These are phyloP conservation scores for Hymenoscyphus fructigenus DNA, from an alignment of 2,329 filamentous ascomycete genomes.

Conservation along the genomic window DNA sequence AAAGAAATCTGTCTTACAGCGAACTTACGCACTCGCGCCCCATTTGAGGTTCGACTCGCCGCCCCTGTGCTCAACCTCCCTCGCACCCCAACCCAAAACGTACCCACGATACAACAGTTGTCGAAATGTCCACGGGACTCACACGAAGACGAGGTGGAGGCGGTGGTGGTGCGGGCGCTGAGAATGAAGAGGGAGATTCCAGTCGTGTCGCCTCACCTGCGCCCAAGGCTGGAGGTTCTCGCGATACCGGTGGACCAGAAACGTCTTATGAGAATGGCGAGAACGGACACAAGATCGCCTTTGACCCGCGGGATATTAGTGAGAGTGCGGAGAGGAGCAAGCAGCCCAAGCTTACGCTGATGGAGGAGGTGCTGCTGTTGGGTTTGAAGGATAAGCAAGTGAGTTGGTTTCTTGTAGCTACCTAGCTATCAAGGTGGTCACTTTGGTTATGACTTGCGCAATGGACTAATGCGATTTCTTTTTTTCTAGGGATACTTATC, in stretches of 20 bases:
- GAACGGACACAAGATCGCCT: constrained; percentile 98
- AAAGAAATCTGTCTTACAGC: constrained; percentile 16
- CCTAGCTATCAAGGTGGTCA: constrained; percentile 12
- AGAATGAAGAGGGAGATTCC: constrained; percentile 61
- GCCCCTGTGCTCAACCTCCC: constrained; percentile 27
- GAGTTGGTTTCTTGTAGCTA: constrained; percentile 35
- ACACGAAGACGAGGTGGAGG: constrained; percentile 68
- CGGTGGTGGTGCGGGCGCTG: constrained; percentile 60
- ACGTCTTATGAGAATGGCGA: constrained; percentile 90
- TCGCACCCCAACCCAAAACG: constrained; percentile 19
- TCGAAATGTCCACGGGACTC: constrained; percentile 51
- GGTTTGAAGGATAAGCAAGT: constrained; percentile 99
- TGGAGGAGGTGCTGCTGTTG: constrained; percentile 96
- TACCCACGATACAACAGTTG: constrained; percentile 15
- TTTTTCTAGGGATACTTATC: constrained; percentile 81
- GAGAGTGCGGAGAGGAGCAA: constrained; percentile 95
- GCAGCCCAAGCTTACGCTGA: constrained; percentile 96
- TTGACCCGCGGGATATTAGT: constrained; percentile 94
- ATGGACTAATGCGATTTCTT: constrained; percentile 16
- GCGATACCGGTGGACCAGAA: constrained; percentile 59
- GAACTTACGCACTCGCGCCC: constrained; percentile 29
- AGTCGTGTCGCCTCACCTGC: constrained; percentile 66
- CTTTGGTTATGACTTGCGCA: constrained; percentile 9
- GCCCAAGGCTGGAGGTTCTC: constrained; percentile 59
- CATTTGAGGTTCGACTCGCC: constrained; percentile 13